Evolutionary conservation across 306 rosid genomes (phyloP).

Genomic region (Senna siamea): DNA sequence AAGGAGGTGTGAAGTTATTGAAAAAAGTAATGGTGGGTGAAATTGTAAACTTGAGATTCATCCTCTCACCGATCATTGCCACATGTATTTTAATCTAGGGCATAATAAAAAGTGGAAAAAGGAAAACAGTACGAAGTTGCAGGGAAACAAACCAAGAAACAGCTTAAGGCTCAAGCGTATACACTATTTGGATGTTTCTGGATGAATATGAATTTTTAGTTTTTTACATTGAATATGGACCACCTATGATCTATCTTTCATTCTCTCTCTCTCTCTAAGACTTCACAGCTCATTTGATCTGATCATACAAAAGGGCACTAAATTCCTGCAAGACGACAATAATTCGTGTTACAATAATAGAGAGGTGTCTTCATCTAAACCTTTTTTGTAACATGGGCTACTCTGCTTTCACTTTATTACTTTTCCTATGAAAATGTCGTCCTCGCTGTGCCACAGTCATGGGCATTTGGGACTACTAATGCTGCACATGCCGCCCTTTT

Average conservation of each 20-base stretch:
- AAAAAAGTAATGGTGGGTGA: background rate
- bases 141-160: conserved; percentile 22
- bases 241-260: background rate
- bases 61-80: background rate
- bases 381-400: conserved; percentile 42
- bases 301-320: conserved; percentile 21
- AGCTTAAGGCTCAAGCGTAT: conserved; percentile 9
- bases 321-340: conserved; percentile 43
- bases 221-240: conserved; percentile 20
- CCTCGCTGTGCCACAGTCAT: conserved; percentile 25
- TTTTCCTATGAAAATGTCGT: conserved; percentile 26
- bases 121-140: conserved; percentile 13
- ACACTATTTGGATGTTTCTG: conserved; percentile 31
- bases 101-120: background rate
- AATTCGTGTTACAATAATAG: conserved; percentile 39
- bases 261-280: background rate
- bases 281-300: conserved; percentile 1
- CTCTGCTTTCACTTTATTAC: conserved; percentile 23
- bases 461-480: conserved; percentile 20
- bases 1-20: too few relatives aligned
- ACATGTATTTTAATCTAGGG: background rate
- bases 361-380: conserved; percentile 36
- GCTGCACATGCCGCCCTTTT: conserved; percentile 25
- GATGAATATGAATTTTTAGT: background rate
- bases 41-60: background rate